Evolutionary conservation across 1,284 basidiomycete species (phyloP).

Genomic region (Fomes fomentarius): DNA sequence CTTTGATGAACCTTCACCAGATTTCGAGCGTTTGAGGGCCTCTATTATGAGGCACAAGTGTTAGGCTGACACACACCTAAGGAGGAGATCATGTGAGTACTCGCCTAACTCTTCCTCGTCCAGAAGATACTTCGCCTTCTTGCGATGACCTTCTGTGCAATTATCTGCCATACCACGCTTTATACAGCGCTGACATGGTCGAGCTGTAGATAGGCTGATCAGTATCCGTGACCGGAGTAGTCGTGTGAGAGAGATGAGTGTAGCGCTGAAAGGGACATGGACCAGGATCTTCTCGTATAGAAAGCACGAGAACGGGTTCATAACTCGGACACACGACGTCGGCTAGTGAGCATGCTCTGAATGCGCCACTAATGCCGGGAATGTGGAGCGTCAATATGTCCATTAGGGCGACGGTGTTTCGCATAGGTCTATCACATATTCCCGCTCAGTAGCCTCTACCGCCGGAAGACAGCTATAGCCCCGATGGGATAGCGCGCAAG

Average conservation of each 20-base stretch:
- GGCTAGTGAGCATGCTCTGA: neutral
- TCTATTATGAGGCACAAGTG: conserved; percentile 48
- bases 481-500: no score
- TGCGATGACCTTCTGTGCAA: conserved; percentile 93
- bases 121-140: conserved; percentile 97
- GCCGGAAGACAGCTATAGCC: no score
- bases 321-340: neutral
- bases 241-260: no score
- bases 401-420: neutral
- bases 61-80: conserved; percentile 30
- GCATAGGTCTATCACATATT: neutral
- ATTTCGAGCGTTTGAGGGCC: conserved; percentile 60
- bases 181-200: conserved; percentile 93
- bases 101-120: conserved; percentile 90
- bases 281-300: neutral
- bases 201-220: conserved; percentile 53
- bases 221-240: conserved; percentile 5
- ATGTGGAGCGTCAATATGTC: neutral
- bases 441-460: no score
- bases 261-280: no score
- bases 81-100: conserved; percentile 35
- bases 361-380: neutral
- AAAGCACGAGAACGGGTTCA: neutral
- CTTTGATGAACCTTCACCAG: conserved; percentile 34
- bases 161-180: conserved; percentile 90